Evolutionary conservation across 345 rosid genomes (phyloP).

Genomic region (Excoecaria cochinchinensis): DNA sequence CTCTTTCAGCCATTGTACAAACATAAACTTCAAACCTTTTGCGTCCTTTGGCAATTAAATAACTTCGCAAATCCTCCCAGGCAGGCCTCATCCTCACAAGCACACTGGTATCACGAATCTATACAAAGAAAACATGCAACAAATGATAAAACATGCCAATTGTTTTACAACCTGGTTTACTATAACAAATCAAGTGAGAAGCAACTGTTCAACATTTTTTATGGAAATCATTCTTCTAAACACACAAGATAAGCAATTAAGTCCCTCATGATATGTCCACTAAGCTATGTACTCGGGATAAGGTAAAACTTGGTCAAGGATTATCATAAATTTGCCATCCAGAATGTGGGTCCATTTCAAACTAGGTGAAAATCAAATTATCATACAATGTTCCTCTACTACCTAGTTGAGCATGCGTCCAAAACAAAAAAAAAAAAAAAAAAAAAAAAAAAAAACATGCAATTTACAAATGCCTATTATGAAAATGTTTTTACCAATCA

Average conservation of each 20-base stretch:
- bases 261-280: not conserved
- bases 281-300: not conserved
- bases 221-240: not conserved
- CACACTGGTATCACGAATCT: conserved; percentile 78
- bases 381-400: not conserved
- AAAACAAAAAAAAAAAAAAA: not conserved
- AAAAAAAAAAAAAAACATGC: not conserved
- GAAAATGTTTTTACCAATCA: not conserved
- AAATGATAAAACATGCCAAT: not conserved
- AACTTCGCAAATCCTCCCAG: conserved; percentile 94
- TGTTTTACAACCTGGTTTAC: not conserved
- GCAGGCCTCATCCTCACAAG: conserved; percentile 98
- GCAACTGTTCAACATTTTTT: not conserved
- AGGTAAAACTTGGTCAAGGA: not conserved
- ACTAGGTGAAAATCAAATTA: not conserved
- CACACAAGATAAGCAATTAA: not conserved
- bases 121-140: conserved; percentile 24
- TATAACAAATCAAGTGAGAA: not conserved
- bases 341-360: not conserved
- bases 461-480: not conserved
- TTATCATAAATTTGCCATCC: not conserved
- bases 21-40: conserved; percentile 98
- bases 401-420: no score
- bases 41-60: conserved; percentile 88
- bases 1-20: conserved; percentile 99